Conservation (phyloP, 345 rosid species). For the Sonneratia alba region DNA sequence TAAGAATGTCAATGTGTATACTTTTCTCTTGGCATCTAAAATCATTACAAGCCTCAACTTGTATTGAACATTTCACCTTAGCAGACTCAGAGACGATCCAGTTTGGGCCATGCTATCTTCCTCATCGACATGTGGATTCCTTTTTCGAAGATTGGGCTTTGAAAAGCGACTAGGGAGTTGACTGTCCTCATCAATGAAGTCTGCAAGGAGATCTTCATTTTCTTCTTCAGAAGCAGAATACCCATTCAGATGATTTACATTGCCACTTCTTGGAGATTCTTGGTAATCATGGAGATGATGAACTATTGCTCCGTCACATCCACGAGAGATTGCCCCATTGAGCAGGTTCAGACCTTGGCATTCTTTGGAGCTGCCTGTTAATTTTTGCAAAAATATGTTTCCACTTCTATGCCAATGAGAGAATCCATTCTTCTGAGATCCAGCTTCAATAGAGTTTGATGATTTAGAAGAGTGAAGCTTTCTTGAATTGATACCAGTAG, state of each 20-base stretch:
- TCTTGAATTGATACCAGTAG: constrained; percentile 39
- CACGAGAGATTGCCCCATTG: constrained; percentile 39
- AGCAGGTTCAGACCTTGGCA: constrained; percentile 29
- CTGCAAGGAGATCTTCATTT: constrained; percentile 95
- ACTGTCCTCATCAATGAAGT: constrained; percentile 96
- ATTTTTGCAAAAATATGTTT: constrained; percentile 70
- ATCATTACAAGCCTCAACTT: not conserved
- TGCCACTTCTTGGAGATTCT: constrained; percentile 25
- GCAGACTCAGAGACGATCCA: constrained; percentile 92
- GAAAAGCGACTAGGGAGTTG: constrained; percentile 93
- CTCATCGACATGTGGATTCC: constrained; percentile 33
- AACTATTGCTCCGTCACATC: constrained; percentile 27
- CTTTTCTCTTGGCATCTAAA: not conserved
- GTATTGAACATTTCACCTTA: constrained; percentile 43
- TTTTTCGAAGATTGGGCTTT: constrained; percentile 32
- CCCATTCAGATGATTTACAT: constrained; percentile 38
- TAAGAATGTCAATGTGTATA: not conserved
- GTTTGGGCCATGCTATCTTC: constrained; percentile 76
- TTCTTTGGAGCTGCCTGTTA: constrained; percentile 29
- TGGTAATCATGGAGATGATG: constrained; percentile 29
- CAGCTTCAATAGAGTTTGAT: constrained; percentile 23
- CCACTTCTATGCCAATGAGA: constrained; percentile 71
- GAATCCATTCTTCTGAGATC: constrained; percentile 54
- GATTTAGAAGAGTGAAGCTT: constrained; percentile 37
- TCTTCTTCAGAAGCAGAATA: constrained; percentile 67